Percentiles rank a stretch among this genome's conserved stretches.
Evolutionary conservation across 2,329 filamentous ascomycete species (phyloP).

Genomic region (Microdochium trichocladiopsis): DNA sequence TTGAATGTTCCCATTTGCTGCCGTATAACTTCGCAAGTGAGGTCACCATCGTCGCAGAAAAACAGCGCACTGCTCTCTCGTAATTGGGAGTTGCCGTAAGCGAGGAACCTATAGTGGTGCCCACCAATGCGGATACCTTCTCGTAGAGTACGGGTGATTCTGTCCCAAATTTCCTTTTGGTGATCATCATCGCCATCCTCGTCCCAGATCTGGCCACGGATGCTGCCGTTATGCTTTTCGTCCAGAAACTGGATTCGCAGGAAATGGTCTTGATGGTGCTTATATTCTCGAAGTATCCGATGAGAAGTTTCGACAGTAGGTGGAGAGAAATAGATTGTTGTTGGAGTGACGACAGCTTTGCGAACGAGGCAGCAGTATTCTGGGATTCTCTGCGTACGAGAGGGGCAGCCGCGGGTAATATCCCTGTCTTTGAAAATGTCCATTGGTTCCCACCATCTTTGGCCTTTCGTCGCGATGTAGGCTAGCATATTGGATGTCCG

Average conservation of each 20-base stretch:
- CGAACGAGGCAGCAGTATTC: constrained; percentile 68
- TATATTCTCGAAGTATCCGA: constrained; percentile 70
- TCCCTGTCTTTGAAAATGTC: constrained; percentile 55
- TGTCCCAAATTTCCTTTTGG: constrained; percentile 66
- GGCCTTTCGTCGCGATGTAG: constrained; percentile 59
- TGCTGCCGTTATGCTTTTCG: constrained; percentile 55
- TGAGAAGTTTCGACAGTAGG: constrained; percentile 84
- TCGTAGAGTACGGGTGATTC: constrained; percentile 62
- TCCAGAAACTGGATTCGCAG: constrained; percentile 86
- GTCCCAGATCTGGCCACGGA: constrained; percentile 39
- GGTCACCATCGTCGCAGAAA: constrained; percentile 63
- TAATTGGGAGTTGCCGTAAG: constrained; percentile 93
- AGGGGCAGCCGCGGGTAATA: constrained; percentile 37
- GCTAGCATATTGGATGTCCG: constrained; percentile 65
- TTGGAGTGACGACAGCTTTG: constrained; percentile 76
- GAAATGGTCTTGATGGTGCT: constrained; percentile 67
- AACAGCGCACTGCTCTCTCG: constrained; percentile 90
- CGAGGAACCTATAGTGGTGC: constrained; percentile 80
- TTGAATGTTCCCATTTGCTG: constrained; percentile 80
- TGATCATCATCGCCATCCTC: constrained; percentile 43
- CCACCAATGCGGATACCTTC: constrained; percentile 80
- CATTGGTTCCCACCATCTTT: constrained; percentile 62
- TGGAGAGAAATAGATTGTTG: constrained; percentile 69
- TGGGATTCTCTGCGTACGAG: constrained; percentile 44
- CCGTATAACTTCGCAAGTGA: constrained; percentile 72